Conservation (phyloP, 164 flowering plant species). For the Vitis riparia region DNA sequence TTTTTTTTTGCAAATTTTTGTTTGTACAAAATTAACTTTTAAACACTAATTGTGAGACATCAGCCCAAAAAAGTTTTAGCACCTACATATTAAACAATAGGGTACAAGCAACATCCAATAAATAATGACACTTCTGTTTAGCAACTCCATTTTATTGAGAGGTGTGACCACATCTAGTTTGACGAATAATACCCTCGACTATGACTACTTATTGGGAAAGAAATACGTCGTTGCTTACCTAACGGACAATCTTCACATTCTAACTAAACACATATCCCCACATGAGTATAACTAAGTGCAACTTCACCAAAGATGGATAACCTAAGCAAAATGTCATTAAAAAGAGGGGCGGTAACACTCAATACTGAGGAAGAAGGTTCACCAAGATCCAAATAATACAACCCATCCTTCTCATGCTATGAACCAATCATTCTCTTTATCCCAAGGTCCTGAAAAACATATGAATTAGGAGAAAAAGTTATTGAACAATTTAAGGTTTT, state of each 20-base stretch:
- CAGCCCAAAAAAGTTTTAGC: neutral
- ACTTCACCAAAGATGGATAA: neutral
- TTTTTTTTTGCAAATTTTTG: no score
- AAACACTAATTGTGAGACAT: neutral
- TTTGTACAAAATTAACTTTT: no score
- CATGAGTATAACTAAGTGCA: neutral
- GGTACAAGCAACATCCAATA: neutral
- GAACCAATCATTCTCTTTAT: neutral
- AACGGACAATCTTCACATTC: neutral
- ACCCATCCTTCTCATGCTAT: neutral
- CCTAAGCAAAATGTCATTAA: neutral
- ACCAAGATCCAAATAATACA: neutral
- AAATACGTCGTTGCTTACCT: neutral
- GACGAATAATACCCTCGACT: neutral
- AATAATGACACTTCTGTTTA: neutral
- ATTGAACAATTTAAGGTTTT: neutral
- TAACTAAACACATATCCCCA: neutral
- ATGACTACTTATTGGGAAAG: neutral
- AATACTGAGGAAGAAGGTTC: neutral
- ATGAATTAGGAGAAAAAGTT: neutral
- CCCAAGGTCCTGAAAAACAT: neutral
- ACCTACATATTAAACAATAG: neutral
- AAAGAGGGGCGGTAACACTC: neutral
- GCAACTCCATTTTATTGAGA: neutral
- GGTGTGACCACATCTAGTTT: neutral